phyloP scores from a whole-genome alignment of 306 rosid genomes.

The Sesbania bispinosa region DNA sequence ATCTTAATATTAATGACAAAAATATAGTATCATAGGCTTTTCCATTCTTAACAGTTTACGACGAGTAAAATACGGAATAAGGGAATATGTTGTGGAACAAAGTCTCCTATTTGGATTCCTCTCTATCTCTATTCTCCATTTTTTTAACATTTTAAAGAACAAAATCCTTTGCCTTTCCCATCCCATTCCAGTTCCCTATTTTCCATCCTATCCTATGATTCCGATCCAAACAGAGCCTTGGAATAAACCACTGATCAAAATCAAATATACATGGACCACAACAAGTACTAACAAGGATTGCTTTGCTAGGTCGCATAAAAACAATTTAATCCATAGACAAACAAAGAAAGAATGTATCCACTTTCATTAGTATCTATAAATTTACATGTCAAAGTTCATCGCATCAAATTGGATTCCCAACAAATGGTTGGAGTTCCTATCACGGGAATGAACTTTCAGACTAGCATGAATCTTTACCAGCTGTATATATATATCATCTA shows the following conservation, averaged over 20 bases:
- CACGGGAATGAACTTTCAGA: background rate
- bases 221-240: background rate
- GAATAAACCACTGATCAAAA: background rate
- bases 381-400: slow-evolving; percentile 26
- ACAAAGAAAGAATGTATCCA: slow-evolving; percentile 11
- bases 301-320: background rate
- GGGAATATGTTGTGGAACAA: background rate
- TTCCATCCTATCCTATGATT: background rate
- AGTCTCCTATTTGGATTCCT: background rate
- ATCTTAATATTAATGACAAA: background rate
- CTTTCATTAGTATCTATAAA: slow-evolving; percentile 20
- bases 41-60: too few species aligned
- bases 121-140: background rate
- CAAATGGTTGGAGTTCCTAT: slow-evolving; percentile 33
- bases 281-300: background rate
- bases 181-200: background rate
- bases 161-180: background rate
- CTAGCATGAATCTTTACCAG: background rate
- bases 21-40: too few species aligned
- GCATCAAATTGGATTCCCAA: slow-evolving; percentile 29
- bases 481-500: background rate
- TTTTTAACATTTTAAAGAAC: background rate
- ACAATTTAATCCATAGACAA: background rate
- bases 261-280: background rate
- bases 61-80: background rate